These are phyloP conservation scores for Globisporangium viniferum DNA, from an alignment of 352 stramenopile species.

Conservation along the genomic window DNA sequence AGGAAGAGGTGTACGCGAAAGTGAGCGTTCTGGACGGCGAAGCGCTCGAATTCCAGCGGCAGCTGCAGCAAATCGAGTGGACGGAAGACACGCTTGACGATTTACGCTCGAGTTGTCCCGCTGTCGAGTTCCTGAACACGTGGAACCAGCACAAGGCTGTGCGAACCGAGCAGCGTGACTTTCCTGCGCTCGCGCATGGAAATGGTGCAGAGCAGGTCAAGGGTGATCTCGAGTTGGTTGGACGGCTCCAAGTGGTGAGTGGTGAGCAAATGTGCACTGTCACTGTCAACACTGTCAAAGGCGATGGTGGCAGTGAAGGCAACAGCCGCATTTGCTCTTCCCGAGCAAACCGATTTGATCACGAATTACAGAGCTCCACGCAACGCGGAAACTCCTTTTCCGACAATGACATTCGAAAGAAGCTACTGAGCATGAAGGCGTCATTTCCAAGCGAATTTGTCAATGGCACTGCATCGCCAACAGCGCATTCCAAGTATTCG, in stretches of 20 bases:
- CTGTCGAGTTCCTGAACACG: constrained; percentile 57
- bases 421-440: constrained; percentile 33
- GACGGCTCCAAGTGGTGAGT: constrained; percentile 44
- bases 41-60: constrained; percentile 53
- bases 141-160: constrained; percentile 74
- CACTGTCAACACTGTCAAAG: not conserved
- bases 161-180: constrained; percentile 63
- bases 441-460: not conserved
- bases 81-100: constrained; percentile 54
- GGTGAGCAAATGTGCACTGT: constrained; percentile 25
- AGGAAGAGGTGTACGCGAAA: constrained; percentile 43
- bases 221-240: constrained; percentile 57
- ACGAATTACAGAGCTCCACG: not conserved
- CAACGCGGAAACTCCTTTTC: not conserved
- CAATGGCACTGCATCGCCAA: not conserved
- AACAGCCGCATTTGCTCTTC: constrained; percentile 7
- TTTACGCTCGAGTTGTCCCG: constrained; percentile 35
- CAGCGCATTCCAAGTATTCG: not conserved
- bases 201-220: constrained; percentile 48
- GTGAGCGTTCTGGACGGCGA: constrained; percentile 52
- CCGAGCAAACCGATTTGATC: constrained; percentile 7
- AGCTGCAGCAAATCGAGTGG: constrained; percentile 75
- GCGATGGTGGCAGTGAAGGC: constrained; percentile 9
- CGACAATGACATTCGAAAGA: constrained; percentile 27
- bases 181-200: constrained; percentile 32